Evolutionary conservation across 495 filamentous ascomycete species (phyloP).

Genomic region (Penicillium crystallinum): DNA sequence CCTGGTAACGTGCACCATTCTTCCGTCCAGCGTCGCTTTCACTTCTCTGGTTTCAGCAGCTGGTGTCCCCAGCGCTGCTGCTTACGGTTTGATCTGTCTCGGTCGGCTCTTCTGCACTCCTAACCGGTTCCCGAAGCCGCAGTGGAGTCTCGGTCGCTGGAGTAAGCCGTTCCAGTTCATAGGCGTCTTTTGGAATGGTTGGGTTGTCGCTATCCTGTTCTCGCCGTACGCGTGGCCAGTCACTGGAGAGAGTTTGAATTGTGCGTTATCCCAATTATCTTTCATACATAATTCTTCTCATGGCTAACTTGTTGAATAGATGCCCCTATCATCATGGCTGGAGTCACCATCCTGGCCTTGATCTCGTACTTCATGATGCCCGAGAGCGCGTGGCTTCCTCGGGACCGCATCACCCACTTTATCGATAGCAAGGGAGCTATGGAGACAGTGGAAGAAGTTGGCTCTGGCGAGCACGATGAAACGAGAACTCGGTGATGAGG

Average conservation of each 20-base stretch:
- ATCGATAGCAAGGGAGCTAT: constrained; percentile 41
- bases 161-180: constrained; percentile 48
- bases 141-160: constrained; percentile 40
- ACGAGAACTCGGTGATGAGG: constrained; percentile 12
- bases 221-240: constrained; percentile 45
- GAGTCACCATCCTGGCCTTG: constrained; percentile 44
- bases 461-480: constrained; percentile 2
- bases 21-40: constrained; percentile 51
- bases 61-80: constrained; percentile 48
- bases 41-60: constrained; percentile 49
- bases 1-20: constrained; percentile 48
- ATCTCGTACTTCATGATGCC: constrained; percentile 46
- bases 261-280: constrained; percentile 20
- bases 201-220: constrained; percentile 46
- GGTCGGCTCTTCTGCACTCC: constrained; percentile 46
- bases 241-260: constrained; percentile 41
- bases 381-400: constrained; percentile 42
- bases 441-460: constrained; percentile 25
- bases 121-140: constrained; percentile 40
- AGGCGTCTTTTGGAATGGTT: constrained; percentile 47
- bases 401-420: constrained; percentile 39
- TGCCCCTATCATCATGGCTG: constrained; percentile 46
- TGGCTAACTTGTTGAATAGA: constrained; percentile 24
- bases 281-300: neutral
- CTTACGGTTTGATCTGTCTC: constrained; percentile 51